Percentiles rank a stretch among this genome's conserved stretches.
Evolutionary conservation across 305 asterid species (phyloP).

Genomic region (Fraxinus ornus): DNA sequence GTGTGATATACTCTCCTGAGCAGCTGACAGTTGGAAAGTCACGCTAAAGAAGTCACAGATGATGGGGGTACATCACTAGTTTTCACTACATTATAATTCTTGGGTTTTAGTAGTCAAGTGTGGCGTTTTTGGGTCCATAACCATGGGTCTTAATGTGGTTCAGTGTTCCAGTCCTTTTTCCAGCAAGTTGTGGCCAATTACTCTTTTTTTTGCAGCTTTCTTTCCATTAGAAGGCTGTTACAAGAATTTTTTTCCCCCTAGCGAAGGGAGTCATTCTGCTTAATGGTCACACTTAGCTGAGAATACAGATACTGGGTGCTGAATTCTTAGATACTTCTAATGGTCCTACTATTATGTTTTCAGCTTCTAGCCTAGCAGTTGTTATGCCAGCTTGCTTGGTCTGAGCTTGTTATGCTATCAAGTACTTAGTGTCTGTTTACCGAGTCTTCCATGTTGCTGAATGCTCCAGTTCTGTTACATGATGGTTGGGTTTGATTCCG

Average conservation of each 20-base stretch:
- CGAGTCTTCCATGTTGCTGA: conserved; percentile 21
- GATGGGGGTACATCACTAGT: conserved; percentile 10
- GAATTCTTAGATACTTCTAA: conserved; percentile 34
- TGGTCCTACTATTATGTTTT: conserved; percentile 38
- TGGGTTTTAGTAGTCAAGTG: conserved; percentile 29
- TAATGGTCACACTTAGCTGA: conserved; percentile 40
- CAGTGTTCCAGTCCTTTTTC: conserved; percentile 39
- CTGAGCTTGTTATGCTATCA: conserved; percentile 12
- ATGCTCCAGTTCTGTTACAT: conserved; percentile 5
- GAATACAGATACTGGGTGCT: conserved; percentile 34
- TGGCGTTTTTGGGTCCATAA: conserved; percentile 56
- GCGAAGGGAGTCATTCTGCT: conserved; percentile 17
- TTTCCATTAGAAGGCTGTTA: conserved; percentile 39
- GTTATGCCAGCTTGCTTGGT: background rate
- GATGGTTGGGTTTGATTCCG: conserved; percentile 23
- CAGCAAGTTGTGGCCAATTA: conserved; percentile 38
- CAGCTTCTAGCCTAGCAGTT: conserved; percentile 25
- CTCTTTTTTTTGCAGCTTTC: conserved; percentile 53
- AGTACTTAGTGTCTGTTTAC: conserved; percentile 15
- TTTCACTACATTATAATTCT: conserved; percentile 16
- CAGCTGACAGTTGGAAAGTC: conserved; percentile 9
- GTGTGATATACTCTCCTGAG: conserved; percentile 74
- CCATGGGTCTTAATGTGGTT: conserved; percentile 35
- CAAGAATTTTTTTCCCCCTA: conserved; percentile 37
- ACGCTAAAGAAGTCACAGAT: background rate